These are phyloP conservation scores for Warburgia ugandensis DNA, from an alignment of 164 flowering plant species.

Conservation along the genomic window DNA sequence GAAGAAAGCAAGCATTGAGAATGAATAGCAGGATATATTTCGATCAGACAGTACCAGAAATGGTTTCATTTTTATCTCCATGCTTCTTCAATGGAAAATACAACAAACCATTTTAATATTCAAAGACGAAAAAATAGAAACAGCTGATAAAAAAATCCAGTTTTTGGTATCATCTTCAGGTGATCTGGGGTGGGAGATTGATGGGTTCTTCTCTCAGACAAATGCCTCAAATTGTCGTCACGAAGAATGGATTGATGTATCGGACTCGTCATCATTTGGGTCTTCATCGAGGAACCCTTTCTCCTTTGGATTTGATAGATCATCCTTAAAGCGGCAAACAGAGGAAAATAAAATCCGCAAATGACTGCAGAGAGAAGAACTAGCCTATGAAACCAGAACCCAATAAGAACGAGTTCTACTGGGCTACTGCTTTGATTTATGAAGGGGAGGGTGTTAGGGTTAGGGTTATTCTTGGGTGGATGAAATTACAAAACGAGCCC, in stretches of 20 bases:
- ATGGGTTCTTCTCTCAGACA: constrained; percentile 39
- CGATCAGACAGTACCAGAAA: constrained; percentile 8
- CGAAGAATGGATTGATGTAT: constrained; percentile 14
- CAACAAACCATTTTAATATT: background rate
- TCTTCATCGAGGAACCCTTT: constrained; percentile 39
- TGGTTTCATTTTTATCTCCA: constrained; percentile 16
- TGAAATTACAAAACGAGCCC: background rate
- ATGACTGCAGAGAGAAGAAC: background rate
- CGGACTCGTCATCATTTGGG: constrained; percentile 56
- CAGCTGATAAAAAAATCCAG: background rate
- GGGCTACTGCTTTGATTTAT: too few species aligned
- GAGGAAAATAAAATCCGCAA: background rate
- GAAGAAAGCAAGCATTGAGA: constrained; percentile 24
- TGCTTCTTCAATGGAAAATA: constrained; percentile 12
- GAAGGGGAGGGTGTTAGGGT: constrained; percentile 1
- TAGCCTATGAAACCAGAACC: too few species aligned
- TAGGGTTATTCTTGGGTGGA: background rate
- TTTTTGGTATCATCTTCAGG: too few species aligned
- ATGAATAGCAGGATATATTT: constrained; percentile 34
- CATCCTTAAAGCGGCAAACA: background rate
- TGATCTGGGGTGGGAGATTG: background rate
- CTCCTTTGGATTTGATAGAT: background rate
- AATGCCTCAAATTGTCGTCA: constrained; percentile 62
- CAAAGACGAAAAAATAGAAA: background rate
- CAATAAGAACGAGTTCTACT: background rate